A percentile compares a stretch with the other conserved stretches of the same genome.
These are phyloP conservation scores for Penicillium olsonii DNA, from an alignment of 2,329 filamentous ascomycete genomes.

Conservation along the genomic window DNA sequence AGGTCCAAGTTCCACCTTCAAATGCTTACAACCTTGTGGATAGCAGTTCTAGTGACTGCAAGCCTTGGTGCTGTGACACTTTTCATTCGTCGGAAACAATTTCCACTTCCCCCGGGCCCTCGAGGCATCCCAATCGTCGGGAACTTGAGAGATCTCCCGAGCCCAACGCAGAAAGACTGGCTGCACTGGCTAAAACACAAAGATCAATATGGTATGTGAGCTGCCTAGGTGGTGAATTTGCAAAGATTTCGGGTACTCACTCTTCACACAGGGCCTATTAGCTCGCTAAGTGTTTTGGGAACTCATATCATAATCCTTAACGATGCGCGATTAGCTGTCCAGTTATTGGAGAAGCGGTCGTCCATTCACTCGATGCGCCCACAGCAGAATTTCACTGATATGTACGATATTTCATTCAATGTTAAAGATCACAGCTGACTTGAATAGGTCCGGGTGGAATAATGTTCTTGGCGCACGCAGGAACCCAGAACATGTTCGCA, in stretches of 20 bases:
- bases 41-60: not conserved
- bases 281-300: conserved; percentile 36
- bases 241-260: not conserved
- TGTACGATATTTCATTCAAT: conserved; percentile 24
- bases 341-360: conserved; percentile 35
- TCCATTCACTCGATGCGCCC: conserved; percentile 29
- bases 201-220: conserved; percentile 36
- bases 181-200: conserved; percentile 46
- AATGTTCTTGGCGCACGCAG: conserved; percentile 35
- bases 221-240: too few species aligned
- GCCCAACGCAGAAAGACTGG: conserved; percentile 37
- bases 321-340: conserved; percentile 27
- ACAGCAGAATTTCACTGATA: conserved; percentile 31
- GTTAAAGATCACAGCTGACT: not conserved
- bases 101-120: conserved; percentile 48
- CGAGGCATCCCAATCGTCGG: conserved; percentile 50
- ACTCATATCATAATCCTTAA: conserved; percentile 36
- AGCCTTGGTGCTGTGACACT: not conserved
- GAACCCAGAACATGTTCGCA: conserved; percentile 40
- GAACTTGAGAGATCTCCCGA: conserved; percentile 52
- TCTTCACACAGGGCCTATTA: conserved; percentile 30
- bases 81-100: not conserved
- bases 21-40: not conserved
- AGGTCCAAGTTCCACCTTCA: too few species aligned
- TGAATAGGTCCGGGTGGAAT: conserved; percentile 38